These are phyloP conservation scores for Metschnikowia cerradonensis DNA, from an alignment of 805 yeast species.

Conservation along the genomic window DNA sequence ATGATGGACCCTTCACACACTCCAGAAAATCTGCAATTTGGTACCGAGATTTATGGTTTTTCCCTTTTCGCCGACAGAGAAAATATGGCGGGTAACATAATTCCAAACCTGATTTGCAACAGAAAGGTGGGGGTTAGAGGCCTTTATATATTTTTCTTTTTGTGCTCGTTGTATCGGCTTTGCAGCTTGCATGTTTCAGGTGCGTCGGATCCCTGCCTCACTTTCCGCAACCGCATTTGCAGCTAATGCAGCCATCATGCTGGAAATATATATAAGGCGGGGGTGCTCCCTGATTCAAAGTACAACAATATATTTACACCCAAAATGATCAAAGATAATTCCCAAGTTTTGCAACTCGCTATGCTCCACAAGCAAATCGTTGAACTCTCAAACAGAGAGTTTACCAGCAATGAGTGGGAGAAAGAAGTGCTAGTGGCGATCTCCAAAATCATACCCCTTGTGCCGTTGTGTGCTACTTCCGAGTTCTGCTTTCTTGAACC, in stretches of 20 bases:
- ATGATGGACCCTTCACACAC: too few relatives aligned
- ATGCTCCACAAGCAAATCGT: neutral
- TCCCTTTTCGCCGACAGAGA: too few relatives aligned
- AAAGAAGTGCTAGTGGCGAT: neutral
- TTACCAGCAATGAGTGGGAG: neutral
- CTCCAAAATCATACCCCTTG: neutral
- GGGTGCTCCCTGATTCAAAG: neutral
- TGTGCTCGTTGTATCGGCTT: neutral
- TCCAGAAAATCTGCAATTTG: too few relatives aligned
- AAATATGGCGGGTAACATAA: too few relatives aligned
- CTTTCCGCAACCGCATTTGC: constrained; percentile 1
- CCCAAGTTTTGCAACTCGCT: neutral
- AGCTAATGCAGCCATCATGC: neutral
- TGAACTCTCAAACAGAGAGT: neutral
- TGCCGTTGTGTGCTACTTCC: neutral
- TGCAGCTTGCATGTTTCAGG: constrained; percentile 2
- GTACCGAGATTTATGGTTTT: too few relatives aligned
- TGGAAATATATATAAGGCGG: neutral
- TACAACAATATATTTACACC: too few relatives aligned
- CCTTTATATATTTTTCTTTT: neutral
- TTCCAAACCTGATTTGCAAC: neutral
- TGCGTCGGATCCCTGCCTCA: neutral
- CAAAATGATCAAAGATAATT: constrained; percentile 1
- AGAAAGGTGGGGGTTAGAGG: neutral
- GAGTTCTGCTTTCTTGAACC: neutral